Evolutionary conservation across 768 basidiomycete species (phyloP), one percentile per base, ranked within the genome.

Genomic region (Rhizopogon roseolus): DNA sequence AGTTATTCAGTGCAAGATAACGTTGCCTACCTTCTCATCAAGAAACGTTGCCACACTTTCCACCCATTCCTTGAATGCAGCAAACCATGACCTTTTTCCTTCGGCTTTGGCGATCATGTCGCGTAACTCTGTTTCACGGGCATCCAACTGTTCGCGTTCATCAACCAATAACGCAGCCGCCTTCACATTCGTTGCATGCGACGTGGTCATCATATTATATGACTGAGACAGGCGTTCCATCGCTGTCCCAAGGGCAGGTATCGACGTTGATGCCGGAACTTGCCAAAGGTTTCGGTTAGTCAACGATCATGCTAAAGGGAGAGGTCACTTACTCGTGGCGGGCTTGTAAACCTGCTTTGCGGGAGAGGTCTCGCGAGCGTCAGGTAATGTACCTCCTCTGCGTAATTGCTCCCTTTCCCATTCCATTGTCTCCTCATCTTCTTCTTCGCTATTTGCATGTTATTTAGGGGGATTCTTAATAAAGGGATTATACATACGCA

Each of bases 361-460:
- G 49, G 76, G 72, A 6, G 69, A 57, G 22, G 64, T 41, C 71
- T 62, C 62, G 57, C 65, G 25, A 57, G 61, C 29, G 8, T 76
- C 73, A n/a, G 72, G 65, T 25, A 67, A 67, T 57, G 82, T 79
- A 3, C 86, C 90, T 8, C 87, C 88, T 53, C 92, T 78, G 25
- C 88, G 83, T 27, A 92, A 72, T 61, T 94, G 92, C 53, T 88
- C 88, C 56, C 81, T 80, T 62, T 93, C 90, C 92, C 92, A 94
- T 68, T 93, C 88, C 9, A 78, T 74, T 0, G 86, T 82, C 64
- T 93, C 91, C 65, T 94, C 91, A 55, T 93, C 92, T 52, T 86
- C 81, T 49, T 92, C 91, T 49, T 84, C 86, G 4, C 88, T 90
- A 51, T 22, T 9, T 9, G 19, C 32, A 29, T 22, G 54, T 41